phyloP scores from a whole-genome alignment of 2,329 filamentous ascomycete genomes.

The Trichoderma citrinoviride region DNA sequence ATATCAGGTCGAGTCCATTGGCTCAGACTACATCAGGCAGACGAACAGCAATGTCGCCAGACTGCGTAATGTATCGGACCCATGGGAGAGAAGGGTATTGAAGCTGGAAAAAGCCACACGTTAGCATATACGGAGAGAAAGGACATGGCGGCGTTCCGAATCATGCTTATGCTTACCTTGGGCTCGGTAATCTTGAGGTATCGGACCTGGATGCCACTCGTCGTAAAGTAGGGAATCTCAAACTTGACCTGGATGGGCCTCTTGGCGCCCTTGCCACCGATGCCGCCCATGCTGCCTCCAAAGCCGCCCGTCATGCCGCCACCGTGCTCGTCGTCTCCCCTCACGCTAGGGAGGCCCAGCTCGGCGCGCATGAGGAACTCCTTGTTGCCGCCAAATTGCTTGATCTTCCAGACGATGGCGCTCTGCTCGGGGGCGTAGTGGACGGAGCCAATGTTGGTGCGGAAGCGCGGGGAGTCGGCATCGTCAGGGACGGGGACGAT shows the following conservation, averaged over 20 bases:
- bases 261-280: slow-evolving; percentile 84
- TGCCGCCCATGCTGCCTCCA: slow-evolving; percentile 92
- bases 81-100: slow-evolving; percentile 98
- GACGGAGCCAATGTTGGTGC: slow-evolving; percentile 94
- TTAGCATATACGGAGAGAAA: background rate
- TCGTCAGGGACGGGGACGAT: slow-evolving; percentile 96
- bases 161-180: slow-evolving; percentile 71
- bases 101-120: slow-evolving; percentile 52
- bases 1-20: background rate
- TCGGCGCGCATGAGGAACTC: slow-evolving; percentile 99
- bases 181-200: slow-evolving; percentile 99
- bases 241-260: slow-evolving; percentile 98
- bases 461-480: slow-evolving; percentile 91
- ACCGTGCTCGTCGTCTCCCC: slow-evolving; percentile 91
- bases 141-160: background rate
- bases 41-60: slow-evolving; percentile 91
- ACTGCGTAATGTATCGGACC: slow-evolving; percentile 98
- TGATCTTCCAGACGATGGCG: slow-evolving; percentile 99
- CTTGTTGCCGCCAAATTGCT: slow-evolving; percentile 97
- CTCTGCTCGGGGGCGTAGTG: slow-evolving; percentile 98
- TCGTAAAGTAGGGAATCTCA: slow-evolving; percentile 99
- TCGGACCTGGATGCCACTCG: slow-evolving; percentile 94
- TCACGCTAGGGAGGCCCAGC: slow-evolving; percentile 87
- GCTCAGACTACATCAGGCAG: slow-evolving; percentile 81
- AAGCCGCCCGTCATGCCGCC: slow-evolving; percentile 98